Evolutionary conservation across 2,329 filamentous ascomycete species (phyloP).

Genomic region (Aspergillus fischeri): DNA sequence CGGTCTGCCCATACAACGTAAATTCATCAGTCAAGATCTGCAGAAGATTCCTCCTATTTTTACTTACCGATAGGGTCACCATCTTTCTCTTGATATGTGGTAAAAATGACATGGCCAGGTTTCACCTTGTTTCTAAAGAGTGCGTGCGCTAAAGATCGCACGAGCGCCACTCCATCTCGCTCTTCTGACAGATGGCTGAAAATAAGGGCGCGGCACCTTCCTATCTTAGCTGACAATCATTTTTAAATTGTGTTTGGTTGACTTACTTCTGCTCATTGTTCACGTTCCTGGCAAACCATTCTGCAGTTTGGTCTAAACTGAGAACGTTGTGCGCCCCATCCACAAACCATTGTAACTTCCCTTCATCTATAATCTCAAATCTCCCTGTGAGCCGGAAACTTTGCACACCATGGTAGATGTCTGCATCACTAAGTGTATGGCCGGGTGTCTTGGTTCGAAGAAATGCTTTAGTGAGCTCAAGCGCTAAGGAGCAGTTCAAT

Average conservation of each 20-base stretch:
- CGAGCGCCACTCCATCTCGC: conserved; percentile 22
- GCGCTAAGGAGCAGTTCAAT: conserved; percentile 31
- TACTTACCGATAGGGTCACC: conserved; percentile 19
- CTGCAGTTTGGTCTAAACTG: conserved; percentile 34
- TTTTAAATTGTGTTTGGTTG: not conserved
- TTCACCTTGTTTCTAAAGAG: conserved; percentile 13
- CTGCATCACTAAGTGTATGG: conserved; percentile 11
- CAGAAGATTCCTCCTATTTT: not conserved
- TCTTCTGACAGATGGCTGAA: conserved; percentile 31
- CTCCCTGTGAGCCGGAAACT: conserved; percentile 32
- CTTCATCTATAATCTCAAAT: conserved; percentile 28
- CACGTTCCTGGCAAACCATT: conserved; percentile 34
- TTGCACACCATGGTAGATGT: conserved; percentile 22
- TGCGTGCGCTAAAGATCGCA: conserved; percentile 17
- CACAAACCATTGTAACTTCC: conserved; percentile 33
- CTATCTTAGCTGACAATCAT: not conserved
- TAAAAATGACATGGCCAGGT: conserved; percentile 28
- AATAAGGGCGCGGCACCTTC: conserved; percentile 23
- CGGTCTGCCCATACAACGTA: conserved; percentile 9
- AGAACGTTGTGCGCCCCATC: conserved; percentile 44
- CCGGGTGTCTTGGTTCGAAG: conserved; percentile 17
- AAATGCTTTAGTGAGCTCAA: conserved; percentile 21
- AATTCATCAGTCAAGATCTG: conserved; percentile 5
- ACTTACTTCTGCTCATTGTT: conserved; percentile 6
- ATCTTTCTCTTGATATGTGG: conserved; percentile 24